Evolutionary conservation across 1,284 basidiomycete genomes (phyloP).

Genomic region (Cryptococcus sp.): DNA sequence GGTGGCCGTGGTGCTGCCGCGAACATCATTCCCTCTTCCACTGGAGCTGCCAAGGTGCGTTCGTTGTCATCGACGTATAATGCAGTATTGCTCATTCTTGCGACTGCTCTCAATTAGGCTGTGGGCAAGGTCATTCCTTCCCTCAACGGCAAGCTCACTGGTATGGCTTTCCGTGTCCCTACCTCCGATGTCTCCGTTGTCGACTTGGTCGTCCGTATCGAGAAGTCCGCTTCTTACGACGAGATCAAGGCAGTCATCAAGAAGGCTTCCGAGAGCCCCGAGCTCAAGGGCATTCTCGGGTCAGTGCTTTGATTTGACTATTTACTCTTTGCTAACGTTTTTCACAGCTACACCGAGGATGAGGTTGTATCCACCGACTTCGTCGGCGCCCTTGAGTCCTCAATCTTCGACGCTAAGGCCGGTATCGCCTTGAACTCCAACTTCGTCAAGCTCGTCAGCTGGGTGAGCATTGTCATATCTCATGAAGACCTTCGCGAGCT

Average conservation of each 20-base stretch:
- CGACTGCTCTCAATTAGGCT: slow-evolving; percentile 65
- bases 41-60: slow-evolving; percentile 87
- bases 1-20: slow-evolving; percentile 94
- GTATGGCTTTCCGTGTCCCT: slow-evolving; percentile 97
- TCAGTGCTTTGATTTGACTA: slow-evolving; percentile 10
- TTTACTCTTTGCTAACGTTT: not conserved
- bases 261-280: slow-evolving; percentile 71
- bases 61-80: not conserved
- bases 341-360: slow-evolving; percentile 81
- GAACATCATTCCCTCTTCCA: slow-evolving; percentile 99
- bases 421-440: slow-evolving; percentile 90
- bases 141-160: slow-evolving; percentile 95
- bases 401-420: slow-evolving; percentile 88
- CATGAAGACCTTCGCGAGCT: not conserved
- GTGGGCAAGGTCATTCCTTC: slow-evolving; percentile 98
- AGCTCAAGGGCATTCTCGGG: slow-evolving; percentile 77
- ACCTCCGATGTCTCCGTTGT: slow-evolving; percentile 97
- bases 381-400: slow-evolving; percentile 73
- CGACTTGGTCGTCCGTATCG: slow-evolving; percentile 91
- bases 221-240: slow-evolving; percentile 83
- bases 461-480: slow-evolving; percentile 56
- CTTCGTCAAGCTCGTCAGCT: slow-evolving; percentile 94
- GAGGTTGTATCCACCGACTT: slow-evolving; percentile 94
- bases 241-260: slow-evolving; percentile 88
- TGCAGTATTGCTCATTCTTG: slow-evolving; percentile 6